Conservation (phyloP, 108 stramenopile species). For the Ochromonas danica region DNA sequence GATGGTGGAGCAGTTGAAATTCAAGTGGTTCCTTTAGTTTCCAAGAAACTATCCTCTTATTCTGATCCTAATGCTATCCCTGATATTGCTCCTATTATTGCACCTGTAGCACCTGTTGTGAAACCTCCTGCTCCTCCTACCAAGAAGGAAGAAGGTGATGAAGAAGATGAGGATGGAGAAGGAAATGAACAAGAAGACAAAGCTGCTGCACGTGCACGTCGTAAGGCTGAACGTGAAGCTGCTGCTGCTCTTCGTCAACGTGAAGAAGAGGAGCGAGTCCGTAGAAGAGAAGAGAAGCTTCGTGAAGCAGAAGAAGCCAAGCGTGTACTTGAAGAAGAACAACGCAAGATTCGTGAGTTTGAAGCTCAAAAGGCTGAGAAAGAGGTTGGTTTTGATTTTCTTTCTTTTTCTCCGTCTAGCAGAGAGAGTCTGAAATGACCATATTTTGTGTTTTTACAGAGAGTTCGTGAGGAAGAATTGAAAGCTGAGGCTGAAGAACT, state of each 20-base stretch:
- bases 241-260: background rate
- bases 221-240: constrained; percentile 29
- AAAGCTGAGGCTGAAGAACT: background rate
- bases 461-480: background rate
- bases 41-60: too few species aligned
- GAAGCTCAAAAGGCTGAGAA: background rate
- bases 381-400: too few species aligned
- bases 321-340: background rate
- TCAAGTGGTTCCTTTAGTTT: too few species aligned
- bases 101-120: background rate
- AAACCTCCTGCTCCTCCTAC: background rate
- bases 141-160: background rate
- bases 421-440: too few species aligned
- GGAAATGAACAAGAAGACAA: constrained; percentile 76
- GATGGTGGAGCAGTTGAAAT: too few species aligned
- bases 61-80: too few species aligned
- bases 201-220: constrained; percentile 30
- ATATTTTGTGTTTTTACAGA: too few species aligned
- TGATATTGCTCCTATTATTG: too few species aligned
- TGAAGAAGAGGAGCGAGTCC: constrained; percentile 28
- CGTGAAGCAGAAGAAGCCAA: constrained; percentile 20
- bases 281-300: constrained; percentile 17
- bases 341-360: background rate
- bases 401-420: too few species aligned
- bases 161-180: constrained; percentile 54